These are phyloP conservation scores for Linnemannia hyalina DNA, from an alignment of 192 early-diverging fungal genomes.

Conservation along the genomic window DNA sequence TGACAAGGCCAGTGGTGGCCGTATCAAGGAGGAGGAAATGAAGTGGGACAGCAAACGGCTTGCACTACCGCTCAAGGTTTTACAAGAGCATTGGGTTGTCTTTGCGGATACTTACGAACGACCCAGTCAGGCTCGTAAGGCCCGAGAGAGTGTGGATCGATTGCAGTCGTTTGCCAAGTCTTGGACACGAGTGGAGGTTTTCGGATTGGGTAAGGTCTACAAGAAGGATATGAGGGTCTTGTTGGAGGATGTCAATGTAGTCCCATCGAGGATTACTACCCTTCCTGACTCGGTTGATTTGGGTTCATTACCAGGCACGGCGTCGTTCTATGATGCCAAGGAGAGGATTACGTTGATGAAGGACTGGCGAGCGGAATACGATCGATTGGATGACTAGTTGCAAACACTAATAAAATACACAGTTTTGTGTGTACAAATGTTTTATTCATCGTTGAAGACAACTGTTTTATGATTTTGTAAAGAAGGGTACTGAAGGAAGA, in stretches of 20 bases:
- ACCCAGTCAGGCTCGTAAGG: background rate
- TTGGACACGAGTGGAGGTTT: conserved; percentile 46
- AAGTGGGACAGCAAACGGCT: conserved; percentile 29
- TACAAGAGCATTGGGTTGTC: conserved; percentile 31
- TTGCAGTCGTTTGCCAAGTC: conserved; percentile 40
- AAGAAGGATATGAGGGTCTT: conserved; percentile 46
- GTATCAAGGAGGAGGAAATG: conserved; percentile 27
- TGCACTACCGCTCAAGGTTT: conserved; percentile 19
- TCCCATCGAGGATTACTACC: conserved; percentile 20
- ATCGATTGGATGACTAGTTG: conserved; percentile 8
- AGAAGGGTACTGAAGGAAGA: background rate
- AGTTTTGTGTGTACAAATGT: background rate
- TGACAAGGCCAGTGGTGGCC: background rate
- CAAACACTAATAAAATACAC: background rate
- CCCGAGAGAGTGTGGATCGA: background rate
- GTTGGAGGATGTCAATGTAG: conserved; percentile 33
- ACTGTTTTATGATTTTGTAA: background rate
- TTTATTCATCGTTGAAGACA: background rate
- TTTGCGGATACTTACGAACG: conserved; percentile 20
- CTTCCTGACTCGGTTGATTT: background rate
- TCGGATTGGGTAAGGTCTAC: conserved; percentile 50
- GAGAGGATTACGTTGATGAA: conserved; percentile 24
- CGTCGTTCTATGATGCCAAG: conserved; percentile 24
- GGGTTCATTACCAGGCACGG: background rate
- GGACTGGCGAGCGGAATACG: conserved; percentile 25